Evolutionary conservation across 768 basidiomycete genomes (phyloP).

Genomic region (Rickenella mellea): DNA sequence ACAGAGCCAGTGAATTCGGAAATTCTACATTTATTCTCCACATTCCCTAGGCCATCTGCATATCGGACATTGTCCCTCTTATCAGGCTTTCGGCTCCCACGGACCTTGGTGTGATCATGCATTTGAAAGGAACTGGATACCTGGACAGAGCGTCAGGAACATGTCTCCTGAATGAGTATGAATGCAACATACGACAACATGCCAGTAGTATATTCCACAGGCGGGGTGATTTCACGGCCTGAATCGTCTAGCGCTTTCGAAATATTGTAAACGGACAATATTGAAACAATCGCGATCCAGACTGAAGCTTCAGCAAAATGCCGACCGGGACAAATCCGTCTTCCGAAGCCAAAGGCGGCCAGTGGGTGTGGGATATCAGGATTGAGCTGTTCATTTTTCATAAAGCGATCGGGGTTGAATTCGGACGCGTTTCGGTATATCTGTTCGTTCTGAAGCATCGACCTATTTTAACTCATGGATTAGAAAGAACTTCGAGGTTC

Average conservation of each 20-base stretch:
- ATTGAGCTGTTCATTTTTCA: constrained; percentile 5
- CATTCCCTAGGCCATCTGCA: too few relatives aligned
- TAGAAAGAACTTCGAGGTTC: too few relatives aligned
- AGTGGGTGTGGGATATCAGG: constrained; percentile 2
- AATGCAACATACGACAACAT: neutral
- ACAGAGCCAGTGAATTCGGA: too few relatives aligned
- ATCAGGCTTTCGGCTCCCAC: too few relatives aligned
- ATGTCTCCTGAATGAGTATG: neutral
- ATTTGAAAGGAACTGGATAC: neutral
- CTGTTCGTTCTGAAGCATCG: too few relatives aligned
- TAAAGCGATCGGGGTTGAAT: too few relatives aligned
- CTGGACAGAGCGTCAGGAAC: neutral
- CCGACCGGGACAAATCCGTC: constrained; percentile 35
- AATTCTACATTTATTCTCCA: too few relatives aligned
- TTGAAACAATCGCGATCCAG: constrained; percentile 36
- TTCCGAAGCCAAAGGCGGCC: constrained; percentile 8
- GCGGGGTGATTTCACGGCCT: constrained; percentile 1
- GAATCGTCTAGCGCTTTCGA: constrained; percentile 18
- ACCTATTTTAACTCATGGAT: too few relatives aligned
- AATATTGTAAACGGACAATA: constrained; percentile 33
- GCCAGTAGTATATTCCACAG: constrained; percentile 1
- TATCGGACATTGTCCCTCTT: too few relatives aligned
- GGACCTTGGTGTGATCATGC: neutral
- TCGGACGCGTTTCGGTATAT: too few relatives aligned
- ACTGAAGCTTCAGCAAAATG: constrained; percentile 34